A percentile compares a stretch with the other conserved stretches of the same genome.
These are phyloP conservation scores for Paecilomyces dactylethromorphus DNA, from an alignment of 2,329 filamentous ascomycete species.

Conservation along the genomic window DNA sequence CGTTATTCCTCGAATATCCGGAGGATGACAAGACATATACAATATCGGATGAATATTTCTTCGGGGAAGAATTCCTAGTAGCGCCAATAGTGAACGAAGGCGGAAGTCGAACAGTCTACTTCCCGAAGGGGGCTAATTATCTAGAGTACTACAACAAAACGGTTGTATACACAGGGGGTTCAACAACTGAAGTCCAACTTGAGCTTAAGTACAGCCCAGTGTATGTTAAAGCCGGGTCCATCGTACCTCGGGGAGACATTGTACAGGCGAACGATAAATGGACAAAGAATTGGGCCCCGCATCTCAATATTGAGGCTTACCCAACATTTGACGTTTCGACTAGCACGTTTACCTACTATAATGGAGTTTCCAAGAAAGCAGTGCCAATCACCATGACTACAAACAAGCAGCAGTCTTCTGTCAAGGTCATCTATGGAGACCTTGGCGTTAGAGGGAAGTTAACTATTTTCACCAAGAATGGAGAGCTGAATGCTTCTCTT, in stretches of 20 bases:
- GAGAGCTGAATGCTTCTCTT: neutral
- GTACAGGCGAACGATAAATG: conserved; percentile 28
- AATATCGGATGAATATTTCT: neutral
- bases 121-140: conserved; percentile 21
- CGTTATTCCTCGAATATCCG: neutral
- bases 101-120: conserved; percentile 22
- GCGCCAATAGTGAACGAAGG: conserved; percentile 24
- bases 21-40: neutral
- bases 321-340: conserved; percentile 18
- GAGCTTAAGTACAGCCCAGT: conserved; percentile 21
- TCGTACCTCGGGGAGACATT: conserved; percentile 26
- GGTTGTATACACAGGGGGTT: conserved; percentile 13
- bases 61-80: conserved; percentile 17
- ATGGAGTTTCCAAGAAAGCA: neutral
- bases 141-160: conserved; percentile 28
- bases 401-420: neutral
- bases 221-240: conserved; percentile 26
- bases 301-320: conserved; percentile 23
- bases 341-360: conserved; percentile 1
- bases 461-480: neutral
- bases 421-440: neutral
- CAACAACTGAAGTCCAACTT: conserved; percentile 11
- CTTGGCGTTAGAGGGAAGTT: neutral
- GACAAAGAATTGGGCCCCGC: conserved; percentile 22
- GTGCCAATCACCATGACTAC: neutral